Percentiles rank a stretch among this genome's conserved stretches.
Conservation (phyloP, 1,284 basidiomycete species). For the Ustilago esculenta region DNA sequence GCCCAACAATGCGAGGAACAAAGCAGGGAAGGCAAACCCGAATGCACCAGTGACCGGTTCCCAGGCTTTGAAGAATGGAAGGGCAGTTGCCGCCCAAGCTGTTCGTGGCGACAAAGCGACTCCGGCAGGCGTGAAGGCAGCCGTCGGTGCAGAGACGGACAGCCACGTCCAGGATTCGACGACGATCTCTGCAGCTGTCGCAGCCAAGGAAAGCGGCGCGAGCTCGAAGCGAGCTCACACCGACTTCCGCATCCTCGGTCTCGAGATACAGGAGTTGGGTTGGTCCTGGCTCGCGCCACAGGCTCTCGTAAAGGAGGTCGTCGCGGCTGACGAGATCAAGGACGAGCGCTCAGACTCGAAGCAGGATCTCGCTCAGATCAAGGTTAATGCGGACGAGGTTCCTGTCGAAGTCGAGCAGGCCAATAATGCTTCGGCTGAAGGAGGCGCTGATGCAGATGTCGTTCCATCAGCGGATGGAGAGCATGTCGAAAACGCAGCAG, state of each 20-base stretch:
- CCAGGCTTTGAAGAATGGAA: neutral
- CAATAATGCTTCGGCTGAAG: neutral
- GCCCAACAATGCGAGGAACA: slow-evolving; percentile 20
- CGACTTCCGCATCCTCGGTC: slow-evolving; percentile 50
- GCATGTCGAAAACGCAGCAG: too few species aligned
- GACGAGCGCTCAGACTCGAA: neutral
- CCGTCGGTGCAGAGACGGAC: neutral
- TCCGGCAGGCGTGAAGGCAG: neutral
- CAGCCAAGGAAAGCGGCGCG: slow-evolving; percentile 3
- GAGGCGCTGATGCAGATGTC: neutral
- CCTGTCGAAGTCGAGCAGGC: too few species aligned
- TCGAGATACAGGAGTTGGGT: slow-evolving; percentile 51
- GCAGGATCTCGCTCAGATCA: slow-evolving; percentile 3
- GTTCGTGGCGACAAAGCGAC: neutral
- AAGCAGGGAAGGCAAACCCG: slow-evolving; percentile 6
- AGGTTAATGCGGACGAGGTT: neutral
- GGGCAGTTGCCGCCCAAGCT: slow-evolving; percentile 1
- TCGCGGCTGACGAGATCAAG: neutral
- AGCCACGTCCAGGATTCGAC: too few species aligned
- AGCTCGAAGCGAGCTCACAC: slow-evolving; percentile 35
- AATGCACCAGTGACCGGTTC: neutral
- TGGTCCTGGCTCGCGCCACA: slow-evolving; percentile 48
- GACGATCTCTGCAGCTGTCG: too few species aligned
- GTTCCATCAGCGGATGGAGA: neutral
- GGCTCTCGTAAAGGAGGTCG: slow-evolving; percentile 3